Evolutionary conservation across 108 stramenopile species (phyloP).

Genomic region (Pseudonitzschia pungens): DNA sequence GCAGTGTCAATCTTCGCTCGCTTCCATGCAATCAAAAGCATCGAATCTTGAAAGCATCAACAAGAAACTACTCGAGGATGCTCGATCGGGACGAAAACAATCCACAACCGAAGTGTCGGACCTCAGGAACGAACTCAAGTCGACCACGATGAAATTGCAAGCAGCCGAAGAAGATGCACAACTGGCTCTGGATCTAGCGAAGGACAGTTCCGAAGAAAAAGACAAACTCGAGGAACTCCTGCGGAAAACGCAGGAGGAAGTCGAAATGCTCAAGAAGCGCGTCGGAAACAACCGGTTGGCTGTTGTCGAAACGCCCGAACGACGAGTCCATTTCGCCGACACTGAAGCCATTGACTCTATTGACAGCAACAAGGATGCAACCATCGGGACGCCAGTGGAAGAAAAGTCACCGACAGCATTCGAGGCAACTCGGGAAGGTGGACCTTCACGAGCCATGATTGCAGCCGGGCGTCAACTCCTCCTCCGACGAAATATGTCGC

Average conservation of each 20-base stretch:
- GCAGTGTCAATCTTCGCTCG: conserved; percentile 38
- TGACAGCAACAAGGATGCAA: background rate
- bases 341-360: conserved; percentile 12
- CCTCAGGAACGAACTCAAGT: conserved; percentile 40
- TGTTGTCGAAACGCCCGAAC: conserved; percentile 16
- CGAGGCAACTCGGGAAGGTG: conserved; percentile 8
- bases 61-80: conserved; percentile 28
- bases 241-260: conserved; percentile 49
- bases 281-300: conserved; percentile 8
- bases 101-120: conserved; percentile 26
- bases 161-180: conserved; percentile 88
- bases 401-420: conserved; percentile 4
- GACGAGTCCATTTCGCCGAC: conserved; percentile 35
- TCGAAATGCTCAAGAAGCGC: conserved; percentile 34
- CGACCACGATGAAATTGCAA: conserved; percentile 39
- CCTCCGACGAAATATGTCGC: conserved; percentile 15
- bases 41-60: conserved; percentile 37
- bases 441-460: conserved; percentile 50
- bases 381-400: background rate
- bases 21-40: conserved; percentile 34
- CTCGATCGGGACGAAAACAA: conserved; percentile 28
- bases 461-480: conserved; percentile 51
- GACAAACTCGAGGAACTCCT: conserved; percentile 67
- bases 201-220: conserved; percentile 56
- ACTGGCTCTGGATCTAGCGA: conserved; percentile 76